Evolutionary conservation across 163 green algal species (phyloP).

Genomic region (Chloromonas sp.): DNA sequence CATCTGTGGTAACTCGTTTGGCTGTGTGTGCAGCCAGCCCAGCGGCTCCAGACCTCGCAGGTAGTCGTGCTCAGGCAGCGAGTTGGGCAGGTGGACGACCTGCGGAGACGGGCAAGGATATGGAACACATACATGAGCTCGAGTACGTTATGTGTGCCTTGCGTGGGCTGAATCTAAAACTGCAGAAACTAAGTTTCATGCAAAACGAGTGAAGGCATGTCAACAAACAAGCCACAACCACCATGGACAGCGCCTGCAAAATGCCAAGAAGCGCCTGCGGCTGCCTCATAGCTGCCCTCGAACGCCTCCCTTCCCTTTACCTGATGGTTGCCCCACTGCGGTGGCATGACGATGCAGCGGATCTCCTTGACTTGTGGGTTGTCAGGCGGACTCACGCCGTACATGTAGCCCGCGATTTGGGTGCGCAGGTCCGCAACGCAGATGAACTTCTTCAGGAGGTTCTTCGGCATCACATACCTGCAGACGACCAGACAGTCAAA

Average conservation of each 20-base stretch:
- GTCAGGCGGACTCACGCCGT: slow-evolving; percentile 92
- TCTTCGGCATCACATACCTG: slow-evolving; percentile 97
- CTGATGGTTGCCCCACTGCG: slow-evolving; percentile 96
- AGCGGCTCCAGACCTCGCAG: slow-evolving; percentile 96
- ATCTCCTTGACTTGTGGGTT: slow-evolving; percentile 78
- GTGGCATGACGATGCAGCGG: slow-evolving; percentile 87
- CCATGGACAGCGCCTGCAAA: too few relatives aligned
- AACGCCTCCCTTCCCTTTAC: neutral
- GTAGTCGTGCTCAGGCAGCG: slow-evolving; percentile 92
- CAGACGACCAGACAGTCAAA: neutral
- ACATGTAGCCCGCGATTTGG: slow-evolving; percentile 93
- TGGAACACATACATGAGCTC: too few relatives aligned
- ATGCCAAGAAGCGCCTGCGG: too few relatives aligned
- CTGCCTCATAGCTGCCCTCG: too few relatives aligned
- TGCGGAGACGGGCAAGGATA: neutral
- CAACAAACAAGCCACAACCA: too few relatives aligned
- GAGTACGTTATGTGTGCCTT: too few relatives aligned
- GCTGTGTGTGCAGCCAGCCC: slow-evolving; percentile 98
- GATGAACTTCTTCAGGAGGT: slow-evolving; percentile 99
- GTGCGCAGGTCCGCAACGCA: slow-evolving; percentile 96
- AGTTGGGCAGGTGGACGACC: slow-evolving; percentile 78
- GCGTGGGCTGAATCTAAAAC: too few relatives aligned
- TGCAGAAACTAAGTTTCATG: too few relatives aligned
- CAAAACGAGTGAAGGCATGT: too few relatives aligned
- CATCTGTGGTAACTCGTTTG: slow-evolving; percentile 93